A percentile compares a stretch with the other conserved stretches of the same genome.
phyloP scores from a whole-genome alignment of 2,329 filamentous ascomycete genomes.

The Claviceps sp. region DNA sequence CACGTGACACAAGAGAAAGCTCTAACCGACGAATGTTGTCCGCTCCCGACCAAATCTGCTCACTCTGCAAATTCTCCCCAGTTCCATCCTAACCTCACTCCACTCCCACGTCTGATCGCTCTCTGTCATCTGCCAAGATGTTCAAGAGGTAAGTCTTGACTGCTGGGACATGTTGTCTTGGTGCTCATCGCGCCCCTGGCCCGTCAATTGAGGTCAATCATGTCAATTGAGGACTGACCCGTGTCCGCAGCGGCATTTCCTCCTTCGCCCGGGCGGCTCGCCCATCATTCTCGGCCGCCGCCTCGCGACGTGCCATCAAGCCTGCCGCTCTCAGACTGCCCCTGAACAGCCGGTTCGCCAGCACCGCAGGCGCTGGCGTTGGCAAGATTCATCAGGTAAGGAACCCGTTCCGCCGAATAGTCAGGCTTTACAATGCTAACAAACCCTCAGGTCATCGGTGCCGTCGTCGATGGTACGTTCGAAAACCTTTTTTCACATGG shows the following conservation, averaged over 20 bases:
- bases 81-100: conserved; percentile 39
- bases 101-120: conserved; percentile 47
- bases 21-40: conserved; percentile 29
- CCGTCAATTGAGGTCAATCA: conserved; percentile 38
- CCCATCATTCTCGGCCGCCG: conserved; percentile 44
- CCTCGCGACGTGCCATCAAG: conserved; percentile 43
- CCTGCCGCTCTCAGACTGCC: conserved; percentile 42
- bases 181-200: conserved; percentile 10
- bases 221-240: conserved; percentile 32
- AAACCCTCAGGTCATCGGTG: conserved; percentile 79
- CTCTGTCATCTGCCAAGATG: conserved; percentile 62
- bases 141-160: conserved; percentile 59
- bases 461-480: conserved; percentile 88
- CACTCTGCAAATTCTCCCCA: conserved; percentile 35
- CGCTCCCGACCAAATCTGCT: conserved; percentile 34
- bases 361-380: conserved; percentile 42
- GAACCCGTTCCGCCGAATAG: conserved; percentile 4
- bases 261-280: conserved; percentile 49
- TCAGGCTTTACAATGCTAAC: conserved; percentile 17
- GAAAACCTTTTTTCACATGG: conserved; percentile 5
- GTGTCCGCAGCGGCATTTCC: conserved; percentile 47
- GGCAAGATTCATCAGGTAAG: conserved; percentile 59
- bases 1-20: conserved; percentile 29
- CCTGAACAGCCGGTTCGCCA: conserved; percentile 44
- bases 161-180: conserved; percentile 14